These are phyloP conservation scores for Raddia distichophylla DNA, from an alignment of 176 grass and related monocot genomes.

Conservation along the genomic window DNA sequence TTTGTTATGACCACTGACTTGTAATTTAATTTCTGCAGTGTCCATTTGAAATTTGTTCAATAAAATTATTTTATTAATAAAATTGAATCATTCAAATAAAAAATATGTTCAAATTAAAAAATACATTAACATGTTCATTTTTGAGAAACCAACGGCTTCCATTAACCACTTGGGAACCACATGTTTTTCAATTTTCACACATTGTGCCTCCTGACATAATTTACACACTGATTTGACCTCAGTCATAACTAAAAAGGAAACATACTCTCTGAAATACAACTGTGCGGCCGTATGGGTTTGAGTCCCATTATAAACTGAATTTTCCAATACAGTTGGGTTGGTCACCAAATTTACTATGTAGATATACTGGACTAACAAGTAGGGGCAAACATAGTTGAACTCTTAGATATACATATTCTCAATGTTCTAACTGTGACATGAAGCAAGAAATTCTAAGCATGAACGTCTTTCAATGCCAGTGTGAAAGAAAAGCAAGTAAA, in stretches of 20 bases:
- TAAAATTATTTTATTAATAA: background rate
- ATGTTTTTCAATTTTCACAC: background rate
- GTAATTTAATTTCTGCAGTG: background rate
- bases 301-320: background rate
- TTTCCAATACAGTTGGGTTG: background rate
- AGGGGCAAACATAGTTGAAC: background rate
- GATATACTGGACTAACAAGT: background rate
- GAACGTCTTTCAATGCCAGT: background rate
- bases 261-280: background rate
- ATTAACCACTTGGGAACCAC: background rate
- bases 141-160: background rate
- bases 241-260: background rate
- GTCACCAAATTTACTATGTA: background rate
- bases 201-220: background rate
- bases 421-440: background rate
- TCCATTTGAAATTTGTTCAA: background rate
- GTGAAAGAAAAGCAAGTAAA: background rate
- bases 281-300: no score
- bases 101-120: constrained; percentile 3
- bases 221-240: background rate
- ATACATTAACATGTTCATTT: background rate
- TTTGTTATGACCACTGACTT: background rate
- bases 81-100: background rate
- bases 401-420: background rate
- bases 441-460: background rate